Base-by-base conservation (phyloP, 129 eudicot species). In the Tagetes patula region DNA sequence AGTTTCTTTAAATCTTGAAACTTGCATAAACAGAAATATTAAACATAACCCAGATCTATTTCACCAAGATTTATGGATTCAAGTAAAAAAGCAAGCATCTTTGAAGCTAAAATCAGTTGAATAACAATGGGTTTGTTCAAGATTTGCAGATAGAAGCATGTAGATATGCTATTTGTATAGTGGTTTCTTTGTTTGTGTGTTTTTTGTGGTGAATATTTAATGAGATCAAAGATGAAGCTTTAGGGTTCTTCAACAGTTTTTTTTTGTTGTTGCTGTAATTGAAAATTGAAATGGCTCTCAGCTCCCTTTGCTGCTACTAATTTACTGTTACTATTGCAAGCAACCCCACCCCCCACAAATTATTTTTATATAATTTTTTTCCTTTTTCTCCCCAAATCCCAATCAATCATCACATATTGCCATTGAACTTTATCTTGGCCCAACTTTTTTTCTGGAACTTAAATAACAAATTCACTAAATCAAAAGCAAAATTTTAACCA, bases 241-340 rank as follows among this genome's bases (percentile, higher is more conserved):
- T 79, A 72, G 82, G 82, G 73, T 79, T 79, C 78, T 79, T 79
- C 52, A 72, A 79, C 78, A 79, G 82, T 79, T 79, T 78, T 72
- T 69, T 27, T 20, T 20, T 20, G 27, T 20, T 20, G 27, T 20
- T 20, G 27, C 27, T 33, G 82, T 72, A 72, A 72, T 79, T 77
- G 74, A 72, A 46, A 20, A 20, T 20, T 20, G 27, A 20, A 63
- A 78, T 78, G 72, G 77, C 40, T 71, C 14, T 12, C 56, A 50
- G 67, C 65, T 78, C 48, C 45, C 42, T 69, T 50, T 46, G 70
- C 41, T 78, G 73, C 77, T 72, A 72, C 74, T 52, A 72, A 78
- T 79, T 60, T 60, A 60, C 42, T 60, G 43, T 60, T 60, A 60
- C 66, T 60, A 13, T 58, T 58, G 40, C 39, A 33, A 72, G 20